These are phyloP conservation scores for Nannizzia gypsea DNA, from an alignment of 2,329 filamentous ascomycete species.

Conservation along the genomic window DNA sequence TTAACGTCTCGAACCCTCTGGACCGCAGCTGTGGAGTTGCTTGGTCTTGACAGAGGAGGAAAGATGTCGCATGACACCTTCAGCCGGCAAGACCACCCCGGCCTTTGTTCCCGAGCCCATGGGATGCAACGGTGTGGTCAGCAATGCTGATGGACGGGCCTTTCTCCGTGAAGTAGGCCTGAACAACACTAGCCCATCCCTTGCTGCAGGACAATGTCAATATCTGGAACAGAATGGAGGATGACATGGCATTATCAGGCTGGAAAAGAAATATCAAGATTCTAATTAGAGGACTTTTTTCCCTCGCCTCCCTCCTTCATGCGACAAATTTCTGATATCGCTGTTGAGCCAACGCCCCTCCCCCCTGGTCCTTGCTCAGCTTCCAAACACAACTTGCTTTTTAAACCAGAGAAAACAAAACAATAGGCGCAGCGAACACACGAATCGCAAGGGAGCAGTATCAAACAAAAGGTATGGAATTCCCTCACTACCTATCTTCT, in stretches of 20 bases:
- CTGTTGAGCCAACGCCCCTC: no score
- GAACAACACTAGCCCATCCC: neutral
- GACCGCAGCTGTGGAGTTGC: neutral
- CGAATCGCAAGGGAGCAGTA: neutral
- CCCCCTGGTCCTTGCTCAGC: neutral
- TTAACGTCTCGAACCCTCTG: conserved; percentile 1
- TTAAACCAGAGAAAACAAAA: neutral
- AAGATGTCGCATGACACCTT: conserved; percentile 3
- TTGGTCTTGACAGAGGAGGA: neutral
- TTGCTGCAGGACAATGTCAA: neutral
- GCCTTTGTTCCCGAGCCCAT: neutral
- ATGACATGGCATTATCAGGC: neutral
- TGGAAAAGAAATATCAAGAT: neutral
- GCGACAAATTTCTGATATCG: neutral
- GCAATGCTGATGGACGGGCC: neutral
- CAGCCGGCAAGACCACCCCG: neutral
- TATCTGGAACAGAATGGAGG: no score
- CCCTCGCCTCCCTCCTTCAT: neutral
- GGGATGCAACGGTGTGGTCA: neutral
- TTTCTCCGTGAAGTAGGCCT: neutral
- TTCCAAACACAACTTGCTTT: neutral
- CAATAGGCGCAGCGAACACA: no score
- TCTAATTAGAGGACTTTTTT: neutral
- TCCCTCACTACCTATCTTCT: neutral
- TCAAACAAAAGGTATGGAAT: no score